These are phyloP conservation scores for Phytophthora colocasiae DNA, from an alignment of 352 stramenopile species.

Conservation along the genomic window DNA sequence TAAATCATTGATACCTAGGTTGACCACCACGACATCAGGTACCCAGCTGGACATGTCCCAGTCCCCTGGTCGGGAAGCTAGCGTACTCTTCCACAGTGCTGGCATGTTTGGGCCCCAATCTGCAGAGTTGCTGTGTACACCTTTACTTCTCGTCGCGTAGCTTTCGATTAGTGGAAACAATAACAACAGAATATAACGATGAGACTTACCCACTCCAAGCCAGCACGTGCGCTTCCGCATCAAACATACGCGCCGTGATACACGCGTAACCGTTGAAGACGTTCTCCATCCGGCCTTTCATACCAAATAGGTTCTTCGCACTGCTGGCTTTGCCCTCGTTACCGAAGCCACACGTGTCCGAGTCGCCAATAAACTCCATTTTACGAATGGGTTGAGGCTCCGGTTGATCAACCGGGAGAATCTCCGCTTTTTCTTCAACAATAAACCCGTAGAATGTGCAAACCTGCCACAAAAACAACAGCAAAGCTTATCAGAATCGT, in stretches of 20 bases:
- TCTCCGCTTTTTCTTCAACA: slow-evolving; percentile 67
- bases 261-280: slow-evolving; percentile 89
- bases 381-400: slow-evolving; percentile 49
- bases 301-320: slow-evolving; percentile 80
- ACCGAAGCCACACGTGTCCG: slow-evolving; percentile 85
- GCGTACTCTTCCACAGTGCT: slow-evolving; percentile 82
- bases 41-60: slow-evolving; percentile 84
- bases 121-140: slow-evolving; percentile 84
- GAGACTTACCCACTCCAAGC: slow-evolving; percentile 79
- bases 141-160: slow-evolving; percentile 59
- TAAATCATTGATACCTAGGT: slow-evolving; percentile 85
- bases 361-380: slow-evolving; percentile 90
- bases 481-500: neutral
- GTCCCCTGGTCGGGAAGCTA: slow-evolving; percentile 70
- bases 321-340: slow-evolving; percentile 83
- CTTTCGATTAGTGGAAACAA: neutral
- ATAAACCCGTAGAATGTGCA: slow-evolving; percentile 92
- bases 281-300: slow-evolving; percentile 91
- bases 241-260: slow-evolving; percentile 86
- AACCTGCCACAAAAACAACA: slow-evolving; percentile 43
- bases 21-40: slow-evolving; percentile 87
- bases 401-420: slow-evolving; percentile 56
- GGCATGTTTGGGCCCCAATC: slow-evolving; percentile 89
- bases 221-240: slow-evolving; percentile 85
- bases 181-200: neutral